A percentile compares a stretch with the other conserved stretches of the same genome.
Conservation (phyloP, 2,329 filamentous ascomycete genomes). For the Pestalotiopsis sp. region DNA sequence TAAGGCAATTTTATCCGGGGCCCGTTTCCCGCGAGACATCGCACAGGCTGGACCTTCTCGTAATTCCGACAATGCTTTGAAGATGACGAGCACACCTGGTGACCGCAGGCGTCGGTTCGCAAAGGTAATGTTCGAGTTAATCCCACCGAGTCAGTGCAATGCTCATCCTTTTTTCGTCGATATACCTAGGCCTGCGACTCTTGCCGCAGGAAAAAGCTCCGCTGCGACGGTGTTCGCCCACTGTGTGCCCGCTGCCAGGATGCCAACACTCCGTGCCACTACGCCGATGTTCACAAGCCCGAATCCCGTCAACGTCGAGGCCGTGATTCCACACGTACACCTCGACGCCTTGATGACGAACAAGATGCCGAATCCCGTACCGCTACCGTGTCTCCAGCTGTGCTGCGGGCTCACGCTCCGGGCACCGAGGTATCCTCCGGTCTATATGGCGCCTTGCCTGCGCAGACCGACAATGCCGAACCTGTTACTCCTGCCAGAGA, state of each 20-base stretch:
- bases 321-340: not conserved
- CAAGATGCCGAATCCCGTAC: not conserved
- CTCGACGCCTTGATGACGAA: not conserved
- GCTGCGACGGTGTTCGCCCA: slow-evolving; percentile 7
- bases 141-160: too few species aligned
- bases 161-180: too few species aligned
- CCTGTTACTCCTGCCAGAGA: not conserved
- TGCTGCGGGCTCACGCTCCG: not conserved
- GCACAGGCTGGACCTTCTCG: not conserved
- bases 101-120: not conserved
- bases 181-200: not conserved
- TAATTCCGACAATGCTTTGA: not conserved
- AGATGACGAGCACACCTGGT: not conserved
- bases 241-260: not conserved
- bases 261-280: not conserved
- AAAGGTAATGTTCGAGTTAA: not conserved
- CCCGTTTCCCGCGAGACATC: not conserved
- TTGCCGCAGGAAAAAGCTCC: slow-evolving; percentile 1
- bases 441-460: not conserved
- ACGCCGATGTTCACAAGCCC: slow-evolving; percentile 1
- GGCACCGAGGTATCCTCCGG: not conserved
- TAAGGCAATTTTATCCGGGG: not conserved
- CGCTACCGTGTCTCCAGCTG: not conserved
- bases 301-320: not conserved
- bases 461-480: not conserved